Base-by-base conservation (phyloP, 2,329 filamentous ascomycete species). In the Trichoderma cornu-damae region DNA sequence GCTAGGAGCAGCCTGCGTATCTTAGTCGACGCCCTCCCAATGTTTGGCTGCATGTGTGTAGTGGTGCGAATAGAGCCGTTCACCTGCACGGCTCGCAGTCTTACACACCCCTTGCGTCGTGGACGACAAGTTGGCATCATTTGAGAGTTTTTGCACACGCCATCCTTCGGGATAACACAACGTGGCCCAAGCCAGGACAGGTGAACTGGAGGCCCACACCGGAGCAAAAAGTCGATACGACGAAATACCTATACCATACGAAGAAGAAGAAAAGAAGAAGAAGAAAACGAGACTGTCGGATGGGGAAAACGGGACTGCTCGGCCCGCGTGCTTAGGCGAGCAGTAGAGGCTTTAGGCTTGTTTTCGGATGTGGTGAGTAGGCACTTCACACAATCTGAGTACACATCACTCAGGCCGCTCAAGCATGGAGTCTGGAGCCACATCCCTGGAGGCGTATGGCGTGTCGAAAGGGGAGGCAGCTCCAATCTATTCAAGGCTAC, bases 231-330 rank as follows among this genome's bases (percentile, higher is more conserved):
- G n/a, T 14, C n/a, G 18, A 51, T 16, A 32, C 11, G 16, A 18
- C 11, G n/a, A 22, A 46, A 22, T 7, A 52, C 32, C 22, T 30
- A 30, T 16, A 26, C 40, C n/a, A n/a, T 35, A 34, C 28, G 28
- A 34, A 16, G 30, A 40, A 14, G 26, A 32, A 14, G 32, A 6
- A 35, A 9, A 12, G 4, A 26, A 20, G 14, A 24, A 49, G 5
- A 32, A 12, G 26, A 20, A 18, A 22, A 43, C 20, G 26, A 4
- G 11, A 43, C 26, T n/a, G 22, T 28, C 11, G 6, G 26, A 28
- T n/a, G n/a, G 40, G 52, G 32, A 30, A 38, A 30, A 26, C 52
- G 52, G 52, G 42, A 55, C 42, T 55, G 52, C n/a, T 32, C 52
- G 52, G 12, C 30, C 51, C 42, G 52, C 32, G 26, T 37, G 32